Percentiles rank a stretch among this genome's conserved stretches.
phyloP scores from a whole-genome alignment of 1,284 basidiomycete species.

The Ceratorhiza oryzae-sativae region DNA sequence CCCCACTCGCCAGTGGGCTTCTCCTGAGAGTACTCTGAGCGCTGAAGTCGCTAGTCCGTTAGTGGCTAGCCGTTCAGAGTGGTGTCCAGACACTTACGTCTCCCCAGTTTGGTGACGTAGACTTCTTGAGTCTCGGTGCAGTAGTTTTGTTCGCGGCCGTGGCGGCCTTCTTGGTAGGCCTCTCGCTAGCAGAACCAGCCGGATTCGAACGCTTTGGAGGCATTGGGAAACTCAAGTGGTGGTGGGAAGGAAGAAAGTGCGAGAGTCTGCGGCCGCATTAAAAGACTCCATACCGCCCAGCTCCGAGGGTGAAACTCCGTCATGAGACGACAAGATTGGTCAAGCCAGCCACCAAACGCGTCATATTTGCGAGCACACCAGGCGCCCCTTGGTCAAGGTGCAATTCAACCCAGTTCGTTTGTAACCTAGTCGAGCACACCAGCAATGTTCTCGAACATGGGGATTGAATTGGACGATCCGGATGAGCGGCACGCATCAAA shows the following conservation, averaged over 20 bases:
- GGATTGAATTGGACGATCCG: no score
- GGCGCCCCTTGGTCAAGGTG: not conserved
- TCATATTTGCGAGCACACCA: not conserved
- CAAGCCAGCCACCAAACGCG: not conserved
- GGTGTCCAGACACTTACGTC: not conserved
- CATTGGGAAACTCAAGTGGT: not conserved
- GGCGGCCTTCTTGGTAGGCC: constrained; percentile 14
- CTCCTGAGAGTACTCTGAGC: constrained; percentile 4
- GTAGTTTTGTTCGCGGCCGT: not conserved
- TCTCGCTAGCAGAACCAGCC: not conserved
- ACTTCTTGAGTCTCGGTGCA: constrained; percentile 4
- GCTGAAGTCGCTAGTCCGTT: not conserved
- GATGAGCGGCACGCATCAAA: no score
- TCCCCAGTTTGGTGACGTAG: constrained; percentile 3
- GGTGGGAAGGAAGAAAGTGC: not conserved
- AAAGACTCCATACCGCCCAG: not conserved
- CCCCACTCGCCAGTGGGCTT: constrained; percentile 22
- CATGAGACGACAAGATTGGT: not conserved
- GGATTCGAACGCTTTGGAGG: constrained; percentile 24
- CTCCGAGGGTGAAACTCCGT: not conserved
- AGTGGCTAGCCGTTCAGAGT: not conserved
- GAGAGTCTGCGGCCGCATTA: not conserved
- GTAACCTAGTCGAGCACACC: not conserved
- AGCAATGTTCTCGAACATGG: no score
- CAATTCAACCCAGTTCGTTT: not conserved